Conservation (phyloP, 441 rosid species). For the Erodium moschatum region DNA sequence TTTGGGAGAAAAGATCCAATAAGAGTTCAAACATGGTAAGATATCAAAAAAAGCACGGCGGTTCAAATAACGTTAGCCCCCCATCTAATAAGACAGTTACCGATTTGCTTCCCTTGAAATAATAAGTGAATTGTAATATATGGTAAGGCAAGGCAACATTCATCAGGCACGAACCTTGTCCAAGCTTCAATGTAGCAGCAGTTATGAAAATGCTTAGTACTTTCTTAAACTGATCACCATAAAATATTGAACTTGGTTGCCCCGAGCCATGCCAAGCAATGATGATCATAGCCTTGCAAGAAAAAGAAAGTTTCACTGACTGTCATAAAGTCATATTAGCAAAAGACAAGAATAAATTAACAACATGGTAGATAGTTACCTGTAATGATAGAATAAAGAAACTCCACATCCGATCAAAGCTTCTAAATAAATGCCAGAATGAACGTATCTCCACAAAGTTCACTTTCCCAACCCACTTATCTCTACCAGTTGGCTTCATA, state of each 20-base stretch:
- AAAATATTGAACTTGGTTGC: slow-evolving; percentile 46
- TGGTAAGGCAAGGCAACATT: not conserved
- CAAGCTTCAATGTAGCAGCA: slow-evolving; percentile 92
- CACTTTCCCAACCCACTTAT: slow-evolving; percentile 91
- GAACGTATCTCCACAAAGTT: slow-evolving; percentile 97
- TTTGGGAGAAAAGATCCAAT: slow-evolving; percentile 13
- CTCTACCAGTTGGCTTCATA: slow-evolving; percentile 44
- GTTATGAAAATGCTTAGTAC: slow-evolving; percentile 83
- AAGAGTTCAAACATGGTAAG: slow-evolving; percentile 14
- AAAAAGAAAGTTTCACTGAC: slow-evolving; percentile 23
- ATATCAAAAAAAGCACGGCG: not conserved
- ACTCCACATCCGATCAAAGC: slow-evolving; percentile 99
- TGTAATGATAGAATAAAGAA: slow-evolving; percentile 82
- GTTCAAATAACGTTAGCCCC: not conserved
- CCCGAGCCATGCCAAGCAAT: slow-evolving; percentile 87
- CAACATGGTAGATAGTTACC: slow-evolving; percentile 32
- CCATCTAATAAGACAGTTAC: not conserved
- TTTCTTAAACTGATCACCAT: slow-evolving; percentile 55
- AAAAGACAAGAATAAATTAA: not conserved
- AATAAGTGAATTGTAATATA: not conserved
- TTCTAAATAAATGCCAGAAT: slow-evolving; percentile 93
- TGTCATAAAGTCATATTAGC: slow-evolving; percentile 17
- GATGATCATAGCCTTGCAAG: slow-evolving; percentile 76
- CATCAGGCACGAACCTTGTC: slow-evolving; percentile 55
- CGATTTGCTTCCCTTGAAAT: not conserved